Base-by-base conservation (phyloP, 441 rosid species). In the Gossypium schwendimanii region DNA sequence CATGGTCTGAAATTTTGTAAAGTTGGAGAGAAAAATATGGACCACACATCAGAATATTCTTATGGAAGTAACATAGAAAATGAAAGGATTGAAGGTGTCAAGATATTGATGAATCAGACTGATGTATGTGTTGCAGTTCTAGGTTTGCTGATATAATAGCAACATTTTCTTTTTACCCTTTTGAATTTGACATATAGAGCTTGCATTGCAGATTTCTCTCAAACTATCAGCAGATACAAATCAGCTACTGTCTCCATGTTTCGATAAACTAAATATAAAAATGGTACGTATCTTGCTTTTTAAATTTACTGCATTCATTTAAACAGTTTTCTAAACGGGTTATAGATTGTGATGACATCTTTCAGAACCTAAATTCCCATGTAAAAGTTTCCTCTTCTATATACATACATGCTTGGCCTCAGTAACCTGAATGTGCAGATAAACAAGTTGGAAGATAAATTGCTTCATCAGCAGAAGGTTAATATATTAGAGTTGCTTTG, bases 151-250 rank as follows among this genome's bases (percentile, higher is more conserved):
- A 11, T 57, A 17, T 18, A 31, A 44, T 31, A 39, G 50, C 36
- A 15, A 60, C 36, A 72, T 23, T 64, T 72, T 61, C 45, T 45
- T 15, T 39, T 66, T 15, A 14, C 5, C 55, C 41, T 15, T 31
- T 65, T 77, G 59, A 65, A 68, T 41, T 70, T 77, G 63, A 78
- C 66, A 31, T 72, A 2, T 67, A 26, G 74, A 71, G 52, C 47
- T 77, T 65, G 31, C 80, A 76, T 66, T 80, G 86, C 93, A 94
- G 98, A 80, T 89, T 81, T 81, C 81, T 58, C 78, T 49, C 28
- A 87, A 83, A 77, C 81, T 89, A 70, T 82, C 85, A 10, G 59
- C 70, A 60, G 88, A 87, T 73, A 77, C 86, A 70, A 84, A 78
- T 49, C 83, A 80, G 65, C 69, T 89, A 85, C 69, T 85, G 76